Percentiles rank a stretch among this genome's conserved stretches.
Evolutionary conservation across 148 eudicot species (phyloP).

Genomic region (Rheum nobile): DNA sequence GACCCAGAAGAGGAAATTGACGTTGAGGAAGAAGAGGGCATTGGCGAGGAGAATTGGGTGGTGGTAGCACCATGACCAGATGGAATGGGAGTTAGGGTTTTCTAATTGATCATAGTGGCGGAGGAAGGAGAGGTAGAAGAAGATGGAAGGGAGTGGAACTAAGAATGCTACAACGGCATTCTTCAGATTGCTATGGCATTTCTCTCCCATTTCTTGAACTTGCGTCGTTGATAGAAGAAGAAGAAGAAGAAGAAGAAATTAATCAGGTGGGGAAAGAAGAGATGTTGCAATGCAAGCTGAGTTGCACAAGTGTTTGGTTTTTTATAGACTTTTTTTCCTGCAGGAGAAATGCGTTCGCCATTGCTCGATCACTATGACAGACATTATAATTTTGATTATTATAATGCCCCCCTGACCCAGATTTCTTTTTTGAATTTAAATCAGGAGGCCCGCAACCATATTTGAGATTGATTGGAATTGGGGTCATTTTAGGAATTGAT

Average conservation of each 20-base stretch:
- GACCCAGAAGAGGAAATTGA: slow-evolving; percentile 67
- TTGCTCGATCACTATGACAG: too few relatives aligned
- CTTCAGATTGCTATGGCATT: slow-evolving; percentile 24
- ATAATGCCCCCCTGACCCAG: too few relatives aligned
- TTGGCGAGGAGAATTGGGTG: slow-evolving; percentile 70
- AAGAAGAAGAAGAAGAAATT: neutral
- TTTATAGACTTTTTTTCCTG: too few relatives aligned
- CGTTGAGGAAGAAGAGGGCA: slow-evolving; percentile 62
- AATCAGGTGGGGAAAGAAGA: too few relatives aligned
- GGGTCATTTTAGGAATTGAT: too few relatives aligned
- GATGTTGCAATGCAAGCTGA: neutral
- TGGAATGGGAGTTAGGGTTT: slow-evolving; percentile 9
- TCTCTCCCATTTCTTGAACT: slow-evolving; percentile 10
- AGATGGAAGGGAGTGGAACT: slow-evolving; percentile 64
- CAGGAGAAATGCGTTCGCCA: too few relatives aligned
- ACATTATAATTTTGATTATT: too few relatives aligned
- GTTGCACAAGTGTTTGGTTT: neutral
- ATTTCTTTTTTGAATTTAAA: too few relatives aligned
- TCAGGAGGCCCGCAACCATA: too few relatives aligned
- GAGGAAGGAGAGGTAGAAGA: slow-evolving; percentile 60
- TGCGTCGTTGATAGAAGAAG: neutral
- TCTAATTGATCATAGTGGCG: slow-evolving; percentile 8
- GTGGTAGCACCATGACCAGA: slow-evolving; percentile 69
- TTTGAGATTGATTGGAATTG: too few relatives aligned
- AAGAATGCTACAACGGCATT: slow-evolving; percentile 47